A percentile compares a stretch with the other conserved stretches of the same genome.
Conservation (phyloP, 768 basidiomycete genomes). For the Leccinum truebloodii region DNA sequence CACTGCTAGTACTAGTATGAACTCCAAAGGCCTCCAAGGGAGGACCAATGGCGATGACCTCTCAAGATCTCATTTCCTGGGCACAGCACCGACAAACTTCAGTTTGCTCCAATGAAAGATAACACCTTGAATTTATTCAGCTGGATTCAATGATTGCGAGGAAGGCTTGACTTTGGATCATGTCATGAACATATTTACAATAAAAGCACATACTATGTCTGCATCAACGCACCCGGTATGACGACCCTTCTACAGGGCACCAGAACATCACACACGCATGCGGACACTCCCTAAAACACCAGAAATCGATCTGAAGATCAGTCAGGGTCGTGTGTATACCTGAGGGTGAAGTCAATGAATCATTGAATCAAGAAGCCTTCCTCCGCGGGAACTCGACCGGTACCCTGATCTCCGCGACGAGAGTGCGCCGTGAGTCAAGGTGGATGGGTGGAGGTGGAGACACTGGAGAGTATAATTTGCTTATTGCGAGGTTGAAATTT, state of each 20-base stretch:
- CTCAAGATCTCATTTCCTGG: neutral
- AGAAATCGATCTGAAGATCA: neutral
- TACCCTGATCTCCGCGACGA: neutral
- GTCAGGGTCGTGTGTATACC: neutral
- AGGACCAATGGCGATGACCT: slow-evolving; percentile 7
- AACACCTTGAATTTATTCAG: no score
- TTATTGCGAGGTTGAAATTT: neutral
- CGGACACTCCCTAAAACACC: no score
- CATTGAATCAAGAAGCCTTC: neutral
- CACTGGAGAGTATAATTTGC: neutral
- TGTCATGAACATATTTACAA: neutral
- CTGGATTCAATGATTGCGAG: no score
- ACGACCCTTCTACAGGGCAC: no score
- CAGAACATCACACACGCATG: no score
- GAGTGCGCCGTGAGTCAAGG: neutral
- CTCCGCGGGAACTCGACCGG: neutral
- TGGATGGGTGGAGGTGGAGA: neutral
- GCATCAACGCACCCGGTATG: no score
- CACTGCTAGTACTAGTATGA: neutral
- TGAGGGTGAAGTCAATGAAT: no score
- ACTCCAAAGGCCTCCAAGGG: neutral
- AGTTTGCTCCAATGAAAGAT: neutral
- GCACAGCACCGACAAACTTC: neutral
- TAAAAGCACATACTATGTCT: no score
- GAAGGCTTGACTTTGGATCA: neutral